phyloP scores from a whole-genome alignment of 495 filamentous ascomycete species.

The Daldinia bambusicola region DNA sequence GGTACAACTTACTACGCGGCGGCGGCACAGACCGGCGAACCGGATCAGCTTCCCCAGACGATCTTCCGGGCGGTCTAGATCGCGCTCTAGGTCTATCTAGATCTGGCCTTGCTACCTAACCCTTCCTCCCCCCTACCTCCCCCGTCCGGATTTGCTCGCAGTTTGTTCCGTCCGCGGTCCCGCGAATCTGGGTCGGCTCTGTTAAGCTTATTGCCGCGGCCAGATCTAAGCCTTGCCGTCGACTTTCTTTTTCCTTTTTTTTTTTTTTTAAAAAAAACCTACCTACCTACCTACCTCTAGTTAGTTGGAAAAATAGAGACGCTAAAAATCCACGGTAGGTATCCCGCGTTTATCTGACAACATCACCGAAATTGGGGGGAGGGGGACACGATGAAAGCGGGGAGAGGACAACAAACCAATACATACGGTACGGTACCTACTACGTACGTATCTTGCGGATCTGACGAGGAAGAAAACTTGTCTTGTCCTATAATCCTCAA shows the following conservation, averaged over 20 bases:
- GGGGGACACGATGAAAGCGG: not conserved
- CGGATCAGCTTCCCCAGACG: constrained; percentile 38
- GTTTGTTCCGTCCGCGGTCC: constrained; percentile 26
- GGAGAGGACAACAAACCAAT: not conserved
- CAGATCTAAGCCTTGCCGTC: constrained; percentile 27
- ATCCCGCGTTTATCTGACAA: constrained; percentile 25
- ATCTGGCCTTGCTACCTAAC: constrained; percentile 33
- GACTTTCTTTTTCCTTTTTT: not conserved
- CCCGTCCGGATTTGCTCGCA: constrained; percentile 22
- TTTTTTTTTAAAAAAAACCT: too few species aligned
- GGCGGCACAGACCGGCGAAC: constrained; percentile 14
- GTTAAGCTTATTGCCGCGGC: constrained; percentile 39
- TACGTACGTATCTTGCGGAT: not conserved
- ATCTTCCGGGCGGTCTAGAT: constrained; percentile 39
- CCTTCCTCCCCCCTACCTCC: not conserved
- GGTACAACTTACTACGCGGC: constrained; percentile 10
- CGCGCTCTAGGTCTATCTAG: constrained; percentile 45
- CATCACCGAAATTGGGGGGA: constrained; percentile 14
- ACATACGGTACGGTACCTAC: not conserved
- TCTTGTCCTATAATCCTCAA: not conserved
- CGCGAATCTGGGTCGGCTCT: constrained; percentile 40
- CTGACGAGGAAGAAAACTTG: not conserved
- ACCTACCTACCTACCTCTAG: too few species aligned
- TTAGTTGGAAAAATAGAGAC: constrained; percentile 7
- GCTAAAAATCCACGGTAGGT: constrained; percentile 5